A percentile compares a stretch with the other conserved stretches of the same genome.
These are phyloP conservation scores for Ganoderma boninense DNA, from an alignment of 1,284 basidiomycete species.

Conservation along the genomic window DNA sequence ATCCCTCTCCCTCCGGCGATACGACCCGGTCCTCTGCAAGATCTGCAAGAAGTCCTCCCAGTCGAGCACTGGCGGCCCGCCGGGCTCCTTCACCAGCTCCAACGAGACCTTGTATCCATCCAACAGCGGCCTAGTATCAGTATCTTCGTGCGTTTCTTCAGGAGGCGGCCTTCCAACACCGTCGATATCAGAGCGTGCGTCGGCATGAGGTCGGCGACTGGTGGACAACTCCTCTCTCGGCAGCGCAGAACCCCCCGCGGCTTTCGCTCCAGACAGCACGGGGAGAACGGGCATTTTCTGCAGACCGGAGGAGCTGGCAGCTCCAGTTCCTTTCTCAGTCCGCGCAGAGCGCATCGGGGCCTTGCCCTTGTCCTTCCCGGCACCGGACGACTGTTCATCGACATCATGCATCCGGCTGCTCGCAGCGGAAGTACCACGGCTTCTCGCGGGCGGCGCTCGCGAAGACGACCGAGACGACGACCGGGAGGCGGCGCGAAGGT, in stretches of 20 bases:
- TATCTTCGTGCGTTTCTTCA: neutral
- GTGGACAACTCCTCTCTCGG: neutral
- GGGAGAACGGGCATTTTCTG: neutral
- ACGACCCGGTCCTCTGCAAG: constrained; percentile 28
- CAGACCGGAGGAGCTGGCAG: neutral
- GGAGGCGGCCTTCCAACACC: neutral
- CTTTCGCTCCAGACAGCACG: constrained; percentile 6
- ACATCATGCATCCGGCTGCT: neutral
- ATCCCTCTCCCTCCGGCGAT: constrained; percentile 2
- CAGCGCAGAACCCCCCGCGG: neutral
- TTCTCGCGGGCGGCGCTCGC: constrained; percentile 1
- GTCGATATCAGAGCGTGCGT: neutral
- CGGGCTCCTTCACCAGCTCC: constrained; percentile 20
- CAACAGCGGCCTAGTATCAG: neutral
- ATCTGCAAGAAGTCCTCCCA: constrained; percentile 30
- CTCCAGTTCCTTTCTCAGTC: neutral
- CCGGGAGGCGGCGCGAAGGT: constrained; percentile 18
- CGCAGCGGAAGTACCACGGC: neutral
- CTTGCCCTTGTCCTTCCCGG: constrained; percentile 21
- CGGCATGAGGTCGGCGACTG: neutral
- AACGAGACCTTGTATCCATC: constrained; percentile 20
- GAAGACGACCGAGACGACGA: constrained; percentile 26
- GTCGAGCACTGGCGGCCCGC: constrained; percentile 31
- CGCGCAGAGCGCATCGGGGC: constrained; percentile 10
- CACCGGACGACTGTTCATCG: neutral